These are phyloP conservation scores for Kwoniella pini DNA, from an alignment of 768 basidiomycete genomes.

Conservation along the genomic window DNA sequence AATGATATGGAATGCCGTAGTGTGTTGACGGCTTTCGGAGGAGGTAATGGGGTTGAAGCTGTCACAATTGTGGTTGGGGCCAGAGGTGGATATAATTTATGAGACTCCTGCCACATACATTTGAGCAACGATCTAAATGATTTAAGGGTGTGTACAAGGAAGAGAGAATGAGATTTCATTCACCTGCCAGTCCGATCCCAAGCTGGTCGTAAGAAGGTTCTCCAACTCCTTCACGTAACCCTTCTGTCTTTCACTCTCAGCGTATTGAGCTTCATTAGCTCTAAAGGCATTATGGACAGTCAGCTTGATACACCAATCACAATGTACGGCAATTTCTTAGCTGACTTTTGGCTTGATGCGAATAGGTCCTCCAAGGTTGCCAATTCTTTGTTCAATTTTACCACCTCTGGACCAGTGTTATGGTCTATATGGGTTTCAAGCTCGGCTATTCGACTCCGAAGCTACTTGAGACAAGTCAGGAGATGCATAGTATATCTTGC, in stretches of 20 bases:
- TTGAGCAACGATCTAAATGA: too few species aligned
- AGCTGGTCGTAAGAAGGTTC: conserved; percentile 8
- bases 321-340: too few species aligned
- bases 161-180: not conserved
- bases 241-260: conserved; percentile 20
- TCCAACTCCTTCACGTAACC: conserved; percentile 32
- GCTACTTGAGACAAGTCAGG: not conserved
- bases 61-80: conserved; percentile 1
- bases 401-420: conserved; percentile 11
- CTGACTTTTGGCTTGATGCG: conserved; percentile 11
- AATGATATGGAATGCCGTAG: conserved; percentile 28
- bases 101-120: conserved; percentile 14
- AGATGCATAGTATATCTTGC: not conserved
- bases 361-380: conserved; percentile 18
- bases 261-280: conserved; percentile 34
- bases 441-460: conserved; percentile 10
- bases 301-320: not conserved
- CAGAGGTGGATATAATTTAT: conserved; percentile 12
- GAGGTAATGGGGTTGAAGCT: conserved; percentile 27
- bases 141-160: too few species aligned
- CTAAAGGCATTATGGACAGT: conserved; percentile 1
- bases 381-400: conserved; percentile 14
- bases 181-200: conserved; percentile 27
- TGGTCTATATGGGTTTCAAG: conserved; percentile 12
- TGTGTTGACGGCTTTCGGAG: not conserved